Percentiles rank a stretch among this genome's conserved stretches.
These are phyloP conservation scores for Tricholoma sp. DNA, from an alignment of 768 basidiomycete species.

Conservation along the genomic window DNA sequence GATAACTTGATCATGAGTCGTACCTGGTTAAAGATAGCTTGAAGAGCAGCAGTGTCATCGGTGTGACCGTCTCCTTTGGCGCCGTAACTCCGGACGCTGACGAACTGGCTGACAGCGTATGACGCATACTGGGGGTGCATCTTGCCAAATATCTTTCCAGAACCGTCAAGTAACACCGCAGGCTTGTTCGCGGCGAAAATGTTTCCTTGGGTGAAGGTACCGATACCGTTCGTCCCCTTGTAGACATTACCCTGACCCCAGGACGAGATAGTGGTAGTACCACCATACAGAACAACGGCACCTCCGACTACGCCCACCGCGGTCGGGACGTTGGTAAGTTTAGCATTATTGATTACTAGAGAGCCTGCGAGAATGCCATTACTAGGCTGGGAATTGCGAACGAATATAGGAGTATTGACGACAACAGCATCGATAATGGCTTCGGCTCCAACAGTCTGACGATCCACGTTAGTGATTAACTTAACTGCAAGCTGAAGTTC, in stretches of 20 bases:
- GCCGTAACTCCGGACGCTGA: slow-evolving; percentile 66
- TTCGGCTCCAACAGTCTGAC: slow-evolving; percentile 49
- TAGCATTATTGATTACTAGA: slow-evolving; percentile 59
- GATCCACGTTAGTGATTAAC: background rate
- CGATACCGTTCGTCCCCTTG: slow-evolving; percentile 39
- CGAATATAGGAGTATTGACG: slow-evolving; percentile 56
- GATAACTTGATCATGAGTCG: background rate
- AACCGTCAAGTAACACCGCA: slow-evolving; percentile 46
- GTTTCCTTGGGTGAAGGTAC: slow-evolving; percentile 44
- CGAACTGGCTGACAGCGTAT: slow-evolving; percentile 59
- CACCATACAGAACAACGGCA: slow-evolving; percentile 51
- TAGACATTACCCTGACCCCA: slow-evolving; percentile 82
- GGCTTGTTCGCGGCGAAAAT: slow-evolving; percentile 52
- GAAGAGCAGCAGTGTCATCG: slow-evolving; percentile 70
- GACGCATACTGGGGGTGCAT: slow-evolving; percentile 63
- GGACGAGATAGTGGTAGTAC: slow-evolving; percentile 52
- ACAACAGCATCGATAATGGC: slow-evolving; percentile 64
- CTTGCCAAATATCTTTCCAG: slow-evolving; percentile 60
- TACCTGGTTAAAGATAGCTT: slow-evolving; percentile 52
- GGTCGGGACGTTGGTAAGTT: slow-evolving; percentile 54
- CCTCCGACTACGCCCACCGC: slow-evolving; percentile 59
- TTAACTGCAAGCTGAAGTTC: background rate
- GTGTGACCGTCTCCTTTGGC: slow-evolving; percentile 71
- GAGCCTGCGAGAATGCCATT: slow-evolving; percentile 49
- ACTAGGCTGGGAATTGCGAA: slow-evolving; percentile 45